Evolutionary conservation across 768 basidiomycete species (phyloP).

Genomic region (Pleurotus pulmonarius): DNA sequence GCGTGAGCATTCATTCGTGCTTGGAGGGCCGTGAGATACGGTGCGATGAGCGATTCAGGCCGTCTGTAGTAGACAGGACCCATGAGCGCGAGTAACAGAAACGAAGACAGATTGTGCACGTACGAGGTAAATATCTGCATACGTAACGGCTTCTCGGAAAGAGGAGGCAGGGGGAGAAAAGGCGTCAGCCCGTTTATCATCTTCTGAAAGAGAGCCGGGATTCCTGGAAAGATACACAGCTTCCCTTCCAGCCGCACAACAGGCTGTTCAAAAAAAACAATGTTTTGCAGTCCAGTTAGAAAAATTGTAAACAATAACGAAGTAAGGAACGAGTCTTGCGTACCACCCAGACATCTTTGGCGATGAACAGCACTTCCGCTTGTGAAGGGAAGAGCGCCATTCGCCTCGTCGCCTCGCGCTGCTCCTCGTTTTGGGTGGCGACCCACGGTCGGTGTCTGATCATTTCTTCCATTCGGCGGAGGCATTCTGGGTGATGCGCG

Average conservation of each 20-base stretch:
- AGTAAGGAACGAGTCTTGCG: constrained; percentile 23
- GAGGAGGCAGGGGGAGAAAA: constrained; percentile 78
- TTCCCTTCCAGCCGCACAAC: constrained; percentile 83
- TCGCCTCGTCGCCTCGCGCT: constrained; percentile 69
- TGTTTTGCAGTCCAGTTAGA: not conserved
- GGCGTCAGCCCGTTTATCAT: constrained; percentile 72
- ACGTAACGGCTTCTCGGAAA: constrained; percentile 66
- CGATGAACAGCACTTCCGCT: constrained; percentile 78
- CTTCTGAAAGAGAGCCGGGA: constrained; percentile 79
- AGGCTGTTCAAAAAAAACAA: constrained; percentile 44
- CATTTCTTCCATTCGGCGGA: constrained; percentile 65
- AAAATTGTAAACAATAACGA: not conserved
- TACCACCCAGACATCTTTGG: constrained; percentile 83
- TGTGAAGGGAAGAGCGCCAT: constrained; percentile 89
- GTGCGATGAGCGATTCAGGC: constrained; percentile 80
- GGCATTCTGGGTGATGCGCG: constrained; percentile 72
- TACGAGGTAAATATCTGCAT: constrained; percentile 85
- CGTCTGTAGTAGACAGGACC: constrained; percentile 30
- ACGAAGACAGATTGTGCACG: constrained; percentile 11
- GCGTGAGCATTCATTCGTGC: constrained; percentile 68
- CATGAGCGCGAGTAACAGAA: not conserved
- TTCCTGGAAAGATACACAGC: constrained; percentile 89
- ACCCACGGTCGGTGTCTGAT: constrained; percentile 54
- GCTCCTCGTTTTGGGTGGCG: constrained; percentile 64
- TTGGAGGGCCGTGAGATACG: constrained; percentile 79